Evolutionary conservation across 148 eudicot genomes (phyloP), one percentile per base, ranked within the genome.

Genomic region (Chenopodium quinoa): DNA sequence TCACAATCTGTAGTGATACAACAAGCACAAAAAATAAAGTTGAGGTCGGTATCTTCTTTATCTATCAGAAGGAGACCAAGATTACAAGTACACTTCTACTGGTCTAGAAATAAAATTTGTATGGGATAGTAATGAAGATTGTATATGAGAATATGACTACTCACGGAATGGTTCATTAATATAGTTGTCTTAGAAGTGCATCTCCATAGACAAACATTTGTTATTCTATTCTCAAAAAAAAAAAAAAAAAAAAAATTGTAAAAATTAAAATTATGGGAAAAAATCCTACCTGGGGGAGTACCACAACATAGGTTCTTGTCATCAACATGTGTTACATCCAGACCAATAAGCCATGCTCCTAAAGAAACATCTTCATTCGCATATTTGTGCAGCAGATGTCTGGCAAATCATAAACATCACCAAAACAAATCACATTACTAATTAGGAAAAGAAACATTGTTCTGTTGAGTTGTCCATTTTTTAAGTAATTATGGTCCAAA

Each of bases 331-430:
- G 85, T 78, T 65, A 90, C 93, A 80, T 92, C 93, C 6, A 92
- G 87, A 62, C 93, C 95, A 54, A 92, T 88, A 56, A 92, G 86
- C 95, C 95, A 92, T 65, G 95, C 72, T 77, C 95, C 95, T 77
- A 92, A 56, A 0, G 95, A 89, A 48, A 92, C 95, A 84, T 92
- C 95, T 82, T 92, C 95, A 75, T 92, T 92, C 4, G 89, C 93
- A 83, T 85, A 92, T 80, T 86, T 89, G 87, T 92, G 95, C 40
- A 92, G 81, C 68, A 90, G 83, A 77, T 90, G 90, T 85, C 95
- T 92, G 84, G 40, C 50, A 81, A 54, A 71, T 37, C 40, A 66
- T 31, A 31, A 64, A 65, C 1, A 52, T 64, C 23, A 56, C 58
- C 48, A 64, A 63, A 37, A 20, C 58, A 46, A 47, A 63, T 65